Conservation (phyloP, 306 rosid genomes). For the Datisca glomerata region DNA sequence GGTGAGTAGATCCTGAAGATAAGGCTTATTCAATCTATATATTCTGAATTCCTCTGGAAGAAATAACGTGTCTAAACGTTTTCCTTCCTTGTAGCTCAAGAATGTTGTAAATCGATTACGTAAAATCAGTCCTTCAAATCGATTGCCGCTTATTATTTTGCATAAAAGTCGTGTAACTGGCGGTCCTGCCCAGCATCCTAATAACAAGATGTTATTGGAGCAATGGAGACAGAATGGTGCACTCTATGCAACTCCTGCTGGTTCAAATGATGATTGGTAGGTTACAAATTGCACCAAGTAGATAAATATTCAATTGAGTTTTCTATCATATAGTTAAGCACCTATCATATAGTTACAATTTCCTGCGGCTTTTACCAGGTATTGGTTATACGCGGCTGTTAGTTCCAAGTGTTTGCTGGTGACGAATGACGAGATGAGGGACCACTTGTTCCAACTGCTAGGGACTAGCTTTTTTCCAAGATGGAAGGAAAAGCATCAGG, state of each 20-base stretch:
- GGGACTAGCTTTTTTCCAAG: conserved; percentile 85
- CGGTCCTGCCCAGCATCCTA: conserved; percentile 61
- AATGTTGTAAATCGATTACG: conserved; percentile 39
- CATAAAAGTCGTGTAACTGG: conserved; percentile 58
- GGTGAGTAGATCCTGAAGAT: conserved; percentile 27
- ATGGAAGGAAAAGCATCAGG: conserved; percentile 99
- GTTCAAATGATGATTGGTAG: conserved; percentile 90
- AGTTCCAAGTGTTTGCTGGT: conserved; percentile 58
- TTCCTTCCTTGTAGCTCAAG: conserved; percentile 52
- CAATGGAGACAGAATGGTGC: conserved; percentile 52
- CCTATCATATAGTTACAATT: no score
- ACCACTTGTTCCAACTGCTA: conserved; percentile 80
- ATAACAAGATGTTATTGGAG: conserved; percentile 56
- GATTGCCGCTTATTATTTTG: conserved; percentile 76
- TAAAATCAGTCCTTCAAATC: conserved; percentile 62
- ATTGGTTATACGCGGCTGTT: conserved; percentile 94
- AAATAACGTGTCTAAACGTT: conserved; percentile 2
- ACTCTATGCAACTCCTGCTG: conserved; percentile 76
- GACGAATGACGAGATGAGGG: conserved; percentile 99
- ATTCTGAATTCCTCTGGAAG: not conserved
- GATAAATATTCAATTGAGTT: no score
- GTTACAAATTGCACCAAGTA: no score
- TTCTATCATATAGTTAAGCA: no score
- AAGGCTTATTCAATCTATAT: not conserved
- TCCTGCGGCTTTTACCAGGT: conserved; percentile 32